A percentile compares a stretch with the other conserved stretches of the same genome.
These are phyloP conservation scores for Coemansia sp. DNA, from an alignment of 192 early-diverging fungal species.

Conservation along the genomic window DNA sequence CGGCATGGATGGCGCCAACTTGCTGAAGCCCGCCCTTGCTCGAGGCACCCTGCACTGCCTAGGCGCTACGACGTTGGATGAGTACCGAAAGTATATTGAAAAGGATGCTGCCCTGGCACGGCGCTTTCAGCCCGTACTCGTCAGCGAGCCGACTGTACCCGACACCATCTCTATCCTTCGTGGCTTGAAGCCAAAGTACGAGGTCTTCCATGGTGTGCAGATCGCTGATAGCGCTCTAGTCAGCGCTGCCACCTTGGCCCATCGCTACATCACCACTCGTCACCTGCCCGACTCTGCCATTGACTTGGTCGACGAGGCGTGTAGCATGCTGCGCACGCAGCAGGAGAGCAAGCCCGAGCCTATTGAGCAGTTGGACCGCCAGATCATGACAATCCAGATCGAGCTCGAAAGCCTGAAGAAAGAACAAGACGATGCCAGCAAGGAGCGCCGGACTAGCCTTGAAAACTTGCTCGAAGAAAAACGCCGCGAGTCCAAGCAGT, in stretches of 20 bases:
- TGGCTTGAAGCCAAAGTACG: conserved; percentile 75
- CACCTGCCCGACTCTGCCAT: conserved; percentile 82
- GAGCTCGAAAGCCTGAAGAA: conserved; percentile 78
- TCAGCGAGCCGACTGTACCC: conserved; percentile 65
- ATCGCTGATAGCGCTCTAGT: conserved; percentile 73
- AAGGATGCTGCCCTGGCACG: conserved; percentile 77
- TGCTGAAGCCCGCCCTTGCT: conserved; percentile 79
- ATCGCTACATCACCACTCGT: conserved; percentile 71
- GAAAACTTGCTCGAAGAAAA: conserved; percentile 61
- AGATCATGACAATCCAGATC: conserved; percentile 75
- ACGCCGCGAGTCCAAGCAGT: conserved; percentile 56
- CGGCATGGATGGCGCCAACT: conserved; percentile 74
- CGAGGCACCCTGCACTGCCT: conserved; percentile 70
- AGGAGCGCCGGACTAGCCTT: conserved; percentile 62
- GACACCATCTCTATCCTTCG: conserved; percentile 77
- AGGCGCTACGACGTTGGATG: conserved; percentile 78
- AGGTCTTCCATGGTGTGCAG: conserved; percentile 75
- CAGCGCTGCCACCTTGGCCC: conserved; percentile 66
- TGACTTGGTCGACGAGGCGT: conserved; percentile 79
- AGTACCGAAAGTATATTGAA: conserved; percentile 70
- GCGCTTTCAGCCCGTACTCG: conserved; percentile 74
- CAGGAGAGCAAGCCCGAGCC: conserved; percentile 78
- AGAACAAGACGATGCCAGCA: conserved; percentile 68
- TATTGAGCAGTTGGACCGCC: conserved; percentile 69
- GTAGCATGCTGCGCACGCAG: conserved; percentile 71